phyloP scores from a whole-genome alignment of 2,329 filamentous ascomycete genomes.

The Dactylellina leptospora region DNA sequence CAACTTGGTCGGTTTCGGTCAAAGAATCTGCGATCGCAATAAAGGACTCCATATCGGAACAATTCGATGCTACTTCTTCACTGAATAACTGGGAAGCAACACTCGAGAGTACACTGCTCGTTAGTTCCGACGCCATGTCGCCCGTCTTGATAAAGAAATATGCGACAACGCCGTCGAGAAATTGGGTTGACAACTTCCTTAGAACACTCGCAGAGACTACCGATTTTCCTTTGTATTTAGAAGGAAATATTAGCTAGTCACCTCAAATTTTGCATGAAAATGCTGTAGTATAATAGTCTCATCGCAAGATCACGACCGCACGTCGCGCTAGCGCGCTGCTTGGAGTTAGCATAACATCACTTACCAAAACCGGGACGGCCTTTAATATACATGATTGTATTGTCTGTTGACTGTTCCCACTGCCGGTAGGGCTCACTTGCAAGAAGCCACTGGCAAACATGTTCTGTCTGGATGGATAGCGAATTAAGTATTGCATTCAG shows the following conservation, averaged over 20 bases:
- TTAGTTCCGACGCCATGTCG: not conserved
- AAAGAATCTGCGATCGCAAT: no score
- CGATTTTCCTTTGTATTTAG: not conserved
- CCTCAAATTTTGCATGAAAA: no score
- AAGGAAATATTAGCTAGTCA: no score
- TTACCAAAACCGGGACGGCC: not conserved
- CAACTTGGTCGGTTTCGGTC: not conserved
- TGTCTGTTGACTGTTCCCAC: conserved; percentile 6
- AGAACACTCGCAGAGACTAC: no score
- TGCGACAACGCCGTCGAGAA: no score
- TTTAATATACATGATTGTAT: not conserved
- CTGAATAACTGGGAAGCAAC: not conserved
- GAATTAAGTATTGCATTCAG: conserved; percentile 15
- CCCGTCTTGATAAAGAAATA: not conserved
- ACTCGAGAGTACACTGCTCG: not conserved
- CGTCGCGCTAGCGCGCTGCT: no score
- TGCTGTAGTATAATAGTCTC: no score
- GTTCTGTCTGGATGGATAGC: not conserved
- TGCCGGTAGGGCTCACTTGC: not conserved
- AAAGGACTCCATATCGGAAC: no score
- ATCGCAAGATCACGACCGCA: no score
- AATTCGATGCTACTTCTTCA: no score
- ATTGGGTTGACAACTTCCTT: no score
- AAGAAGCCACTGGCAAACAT: conserved; percentile 25
- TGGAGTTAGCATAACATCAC: not conserved